phyloP scores from a whole-genome alignment of 768 basidiomycete genomes.

The Lactarius quietus region DNA sequence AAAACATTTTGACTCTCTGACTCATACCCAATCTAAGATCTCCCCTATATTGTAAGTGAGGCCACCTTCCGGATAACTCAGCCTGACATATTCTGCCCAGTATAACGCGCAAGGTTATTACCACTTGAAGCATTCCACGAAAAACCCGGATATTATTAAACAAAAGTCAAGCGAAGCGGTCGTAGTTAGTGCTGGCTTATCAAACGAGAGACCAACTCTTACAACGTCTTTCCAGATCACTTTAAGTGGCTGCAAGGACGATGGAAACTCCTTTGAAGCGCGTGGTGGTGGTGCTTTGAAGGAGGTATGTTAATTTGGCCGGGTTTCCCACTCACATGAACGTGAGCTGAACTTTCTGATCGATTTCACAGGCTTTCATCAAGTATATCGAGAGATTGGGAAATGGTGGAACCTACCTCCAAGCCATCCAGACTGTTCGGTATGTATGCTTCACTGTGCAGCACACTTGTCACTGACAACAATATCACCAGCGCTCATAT shows the following conservation, averaged over 20 bases:
- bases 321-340: too few relatives aligned
- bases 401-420: background rate
- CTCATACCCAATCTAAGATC: constrained; percentile 4
- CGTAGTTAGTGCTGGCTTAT: constrained; percentile 1
- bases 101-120: background rate
- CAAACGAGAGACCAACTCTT: background rate
- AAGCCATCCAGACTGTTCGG: background rate
- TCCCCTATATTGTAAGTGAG: background rate
- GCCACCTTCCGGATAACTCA: background rate
- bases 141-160: background rate
- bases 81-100: background rate
- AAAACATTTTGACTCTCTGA: background rate
- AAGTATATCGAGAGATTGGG: background rate
- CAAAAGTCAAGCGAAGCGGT: background rate
- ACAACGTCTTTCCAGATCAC: background rate
- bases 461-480: background rate
- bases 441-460: background rate
- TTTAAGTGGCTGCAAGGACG: background rate
- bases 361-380: constrained; percentile 6
- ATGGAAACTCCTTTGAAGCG: background rate
- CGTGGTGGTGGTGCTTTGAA: background rate
- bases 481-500: background rate
- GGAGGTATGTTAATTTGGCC: background rate
- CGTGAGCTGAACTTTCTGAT: background rate
- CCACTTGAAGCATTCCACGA: too few relatives aligned